phyloP scores from a whole-genome alignment of 495 filamentous ascomycete genomes.

The Immersiella caudata region DNA sequence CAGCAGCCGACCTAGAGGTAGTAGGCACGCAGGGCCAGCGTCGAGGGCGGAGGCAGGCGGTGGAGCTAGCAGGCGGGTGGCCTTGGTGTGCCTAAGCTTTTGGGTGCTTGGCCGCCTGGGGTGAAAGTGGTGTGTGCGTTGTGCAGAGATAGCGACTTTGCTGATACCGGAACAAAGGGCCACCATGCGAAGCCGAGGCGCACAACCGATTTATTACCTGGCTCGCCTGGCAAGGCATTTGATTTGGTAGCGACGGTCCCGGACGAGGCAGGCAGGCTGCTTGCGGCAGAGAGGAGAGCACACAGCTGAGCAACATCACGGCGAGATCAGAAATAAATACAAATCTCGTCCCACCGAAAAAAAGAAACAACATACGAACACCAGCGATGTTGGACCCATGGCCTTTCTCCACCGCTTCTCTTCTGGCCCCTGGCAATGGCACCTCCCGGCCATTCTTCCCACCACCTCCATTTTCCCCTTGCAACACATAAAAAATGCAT shows the following conservation, averaged over 20 bases:
- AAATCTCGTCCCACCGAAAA: not conserved
- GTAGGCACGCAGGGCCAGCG: not conserved
- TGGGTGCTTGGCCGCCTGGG: constrained; percentile 11
- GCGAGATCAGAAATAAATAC: not conserved
- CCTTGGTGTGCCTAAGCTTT: constrained; percentile 17
- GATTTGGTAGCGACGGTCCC: constrained; percentile 1
- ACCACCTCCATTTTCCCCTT: not conserved
- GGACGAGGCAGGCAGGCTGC: not conserved
- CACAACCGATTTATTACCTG: constrained; percentile 16
- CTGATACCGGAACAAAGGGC: constrained; percentile 26
- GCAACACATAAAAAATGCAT: not conserved
- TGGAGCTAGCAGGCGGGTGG: constrained; percentile 18
- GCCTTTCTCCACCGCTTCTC: not conserved
- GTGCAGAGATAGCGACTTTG: constrained; percentile 19
- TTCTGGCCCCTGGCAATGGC: not conserved
- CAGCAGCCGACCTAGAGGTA: not conserved
- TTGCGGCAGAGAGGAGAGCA: not conserved
- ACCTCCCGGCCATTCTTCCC: not conserved
- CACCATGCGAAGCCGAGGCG: constrained; percentile 17
- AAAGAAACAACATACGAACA: not conserved
- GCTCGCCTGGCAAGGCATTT: constrained; percentile 10
- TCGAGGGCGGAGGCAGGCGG: constrained; percentile 1
- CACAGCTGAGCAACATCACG: not conserved
- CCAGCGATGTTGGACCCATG: not conserved
- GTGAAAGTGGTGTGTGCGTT: constrained; percentile 12